A percentile compares a stretch with the other conserved stretches of the same genome.
phyloP scores from a whole-genome alignment of 352 stramenopile genomes.

The Phytophthora sp. region DNA sequence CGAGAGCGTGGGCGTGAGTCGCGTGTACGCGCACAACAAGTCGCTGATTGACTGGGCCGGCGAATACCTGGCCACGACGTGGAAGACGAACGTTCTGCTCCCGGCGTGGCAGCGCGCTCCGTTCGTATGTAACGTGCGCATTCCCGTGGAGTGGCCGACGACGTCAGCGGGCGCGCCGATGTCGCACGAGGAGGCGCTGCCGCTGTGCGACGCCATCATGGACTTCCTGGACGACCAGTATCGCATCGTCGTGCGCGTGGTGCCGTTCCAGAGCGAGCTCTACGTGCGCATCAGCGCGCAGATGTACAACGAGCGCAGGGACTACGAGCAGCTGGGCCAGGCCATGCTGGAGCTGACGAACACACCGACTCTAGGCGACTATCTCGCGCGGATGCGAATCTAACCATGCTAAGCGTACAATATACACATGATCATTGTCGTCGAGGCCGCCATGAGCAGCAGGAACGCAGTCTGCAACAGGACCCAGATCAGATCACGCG shows the following conservation, averaged over 20 bases:
- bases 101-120: slow-evolving; percentile 81
- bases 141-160: slow-evolving; percentile 71
- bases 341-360: slow-evolving; percentile 82
- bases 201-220: slow-evolving; percentile 81
- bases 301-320: slow-evolving; percentile 86
- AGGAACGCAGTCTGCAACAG: neutral
- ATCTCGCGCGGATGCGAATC: slow-evolving; percentile 70
- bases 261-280: slow-evolving; percentile 68
- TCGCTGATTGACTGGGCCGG: slow-evolving; percentile 83
- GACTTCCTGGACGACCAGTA: slow-evolving; percentile 81
- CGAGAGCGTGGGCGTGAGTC: slow-evolving; percentile 74
- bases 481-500: slow-evolving; percentile 5
- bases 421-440: slow-evolving; percentile 18
- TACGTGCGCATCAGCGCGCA: slow-evolving; percentile 86
- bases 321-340: slow-evolving; percentile 76
- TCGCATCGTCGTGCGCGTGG: slow-evolving; percentile 70
- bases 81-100: slow-evolving; percentile 74
- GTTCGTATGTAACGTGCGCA: slow-evolving; percentile 82
- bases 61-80: slow-evolving; percentile 72
- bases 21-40: slow-evolving; percentile 85
- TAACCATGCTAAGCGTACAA: slow-evolving; percentile 36
- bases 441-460: neutral
- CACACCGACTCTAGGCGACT: slow-evolving; percentile 63
- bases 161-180: slow-evolving; percentile 51
- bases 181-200: slow-evolving; percentile 61